Evolutionary conservation across 441 rosid genomes (phyloP).

Genomic region (Theobroma grandiflorum): DNA sequence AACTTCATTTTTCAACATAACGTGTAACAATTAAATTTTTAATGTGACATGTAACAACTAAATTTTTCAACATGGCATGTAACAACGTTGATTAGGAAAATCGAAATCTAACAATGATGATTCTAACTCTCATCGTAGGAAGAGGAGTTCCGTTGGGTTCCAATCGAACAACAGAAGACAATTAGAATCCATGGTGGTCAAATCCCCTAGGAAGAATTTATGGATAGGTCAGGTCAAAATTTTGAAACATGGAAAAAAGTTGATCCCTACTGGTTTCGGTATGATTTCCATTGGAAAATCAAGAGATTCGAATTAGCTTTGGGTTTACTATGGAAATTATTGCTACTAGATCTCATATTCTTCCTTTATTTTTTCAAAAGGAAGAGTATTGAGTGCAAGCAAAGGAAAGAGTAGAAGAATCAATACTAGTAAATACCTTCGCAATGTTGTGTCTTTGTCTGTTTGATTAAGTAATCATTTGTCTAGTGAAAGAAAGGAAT

Average conservation of each 20-base stretch:
- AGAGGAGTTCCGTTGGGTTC: constrained; percentile 30
- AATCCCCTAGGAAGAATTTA: constrained; percentile 44
- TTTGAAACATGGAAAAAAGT: constrained; percentile 72
- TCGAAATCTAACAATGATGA: constrained; percentile 16
- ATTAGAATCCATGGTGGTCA: constrained; percentile 36
- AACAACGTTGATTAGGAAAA: no score
- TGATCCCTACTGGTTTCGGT: constrained; percentile 27
- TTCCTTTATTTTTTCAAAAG: constrained; percentile 52
- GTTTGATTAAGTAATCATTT: neutral
- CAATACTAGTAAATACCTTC: neutral
- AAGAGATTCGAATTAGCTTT: neutral
- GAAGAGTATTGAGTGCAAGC: constrained; percentile 29
- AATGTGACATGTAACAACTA: no score
- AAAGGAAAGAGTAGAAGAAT: neutral
- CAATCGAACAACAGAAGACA: neutral
- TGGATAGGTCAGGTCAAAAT: constrained; percentile 71
- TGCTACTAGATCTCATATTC: constrained; percentile 20
- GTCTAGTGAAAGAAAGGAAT: no score
- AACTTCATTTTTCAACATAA: no score
- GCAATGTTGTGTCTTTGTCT: neutral
- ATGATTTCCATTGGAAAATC: neutral
- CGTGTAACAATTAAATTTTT: no score
- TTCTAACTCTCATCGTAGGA: no score
- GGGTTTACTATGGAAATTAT: neutral
- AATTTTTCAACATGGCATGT: no score